Evolutionary conservation across 768 basidiomycete genomes (phyloP).

Genomic region (Boletellus sp.): DNA sequence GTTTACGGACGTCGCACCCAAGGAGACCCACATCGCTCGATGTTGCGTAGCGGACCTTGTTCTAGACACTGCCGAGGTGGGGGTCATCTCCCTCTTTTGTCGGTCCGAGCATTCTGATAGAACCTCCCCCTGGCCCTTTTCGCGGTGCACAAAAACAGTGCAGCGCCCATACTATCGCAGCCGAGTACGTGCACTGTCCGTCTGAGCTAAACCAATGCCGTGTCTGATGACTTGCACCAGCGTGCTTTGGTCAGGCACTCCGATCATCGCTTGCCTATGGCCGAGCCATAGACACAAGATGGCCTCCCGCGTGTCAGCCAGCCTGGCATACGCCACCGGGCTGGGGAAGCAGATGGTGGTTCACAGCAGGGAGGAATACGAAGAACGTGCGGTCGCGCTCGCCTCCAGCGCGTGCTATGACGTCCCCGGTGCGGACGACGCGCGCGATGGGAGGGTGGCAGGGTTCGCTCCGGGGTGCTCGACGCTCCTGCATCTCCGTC

Average conservation of each 20-base stretch:
- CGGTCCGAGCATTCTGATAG: not conserved
- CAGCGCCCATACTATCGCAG: slow-evolving; percentile 50
- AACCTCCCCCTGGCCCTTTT: not conserved
- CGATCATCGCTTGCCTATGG: slow-evolving; percentile 44
- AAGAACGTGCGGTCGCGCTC: slow-evolving; percentile 41
- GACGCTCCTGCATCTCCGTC: slow-evolving; percentile 39
- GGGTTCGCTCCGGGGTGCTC: slow-evolving; percentile 17
- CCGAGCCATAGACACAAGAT: slow-evolving; percentile 46
- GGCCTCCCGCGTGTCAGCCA: slow-evolving; percentile 49
- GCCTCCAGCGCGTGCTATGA: slow-evolving; percentile 28
- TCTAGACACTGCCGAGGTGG: slow-evolving; percentile 50
- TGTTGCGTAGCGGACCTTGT: slow-evolving; percentile 48
- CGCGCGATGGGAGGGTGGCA: too few relatives aligned
- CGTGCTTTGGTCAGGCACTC: slow-evolving; percentile 51
- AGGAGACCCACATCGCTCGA: slow-evolving; percentile 44
- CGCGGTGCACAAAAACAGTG: slow-evolving; percentile 31
- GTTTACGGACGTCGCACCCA: slow-evolving; percentile 48
- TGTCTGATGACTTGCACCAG: slow-evolving; percentile 23
- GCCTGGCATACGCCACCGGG: slow-evolving; percentile 46
- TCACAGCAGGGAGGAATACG: slow-evolving; percentile 40
- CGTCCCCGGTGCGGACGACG: not conserved
- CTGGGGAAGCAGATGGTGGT: slow-evolving; percentile 48
- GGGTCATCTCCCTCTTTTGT: not conserved
- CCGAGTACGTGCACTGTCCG: slow-evolving; percentile 35
- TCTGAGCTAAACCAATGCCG: not conserved